Evolutionary conservation across 2,329 filamentous ascomycete genomes (phyloP).

Genomic region (Alternaria postmessia): DNA sequence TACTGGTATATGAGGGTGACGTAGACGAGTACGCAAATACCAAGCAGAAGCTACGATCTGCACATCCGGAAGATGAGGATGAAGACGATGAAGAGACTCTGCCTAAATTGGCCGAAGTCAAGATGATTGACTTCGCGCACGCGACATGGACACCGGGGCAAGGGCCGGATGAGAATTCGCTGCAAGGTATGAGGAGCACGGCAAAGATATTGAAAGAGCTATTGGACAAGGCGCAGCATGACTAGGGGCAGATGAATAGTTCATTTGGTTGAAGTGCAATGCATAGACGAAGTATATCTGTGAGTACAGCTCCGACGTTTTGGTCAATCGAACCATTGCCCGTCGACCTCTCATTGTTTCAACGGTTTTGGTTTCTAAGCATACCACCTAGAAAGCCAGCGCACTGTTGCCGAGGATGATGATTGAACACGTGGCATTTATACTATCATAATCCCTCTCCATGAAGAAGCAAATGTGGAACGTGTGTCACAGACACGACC

Average conservation of each 20-base stretch:
- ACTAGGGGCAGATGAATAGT: conserved; percentile 7
- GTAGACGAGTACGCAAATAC: conserved; percentile 60
- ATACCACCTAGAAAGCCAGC: neutral
- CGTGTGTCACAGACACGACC: neutral
- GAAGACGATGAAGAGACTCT: conserved; percentile 55
- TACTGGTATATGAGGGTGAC: conserved; percentile 73
- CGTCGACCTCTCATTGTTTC: neutral
- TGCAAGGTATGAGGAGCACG: conserved; percentile 77
- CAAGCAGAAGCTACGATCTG: conserved; percentile 38
- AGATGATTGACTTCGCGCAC: conserved; percentile 97
- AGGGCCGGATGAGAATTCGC: conserved; percentile 84
- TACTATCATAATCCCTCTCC: too few species aligned
- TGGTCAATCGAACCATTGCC: neutral
- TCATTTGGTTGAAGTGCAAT: neutral
- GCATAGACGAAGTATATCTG: neutral
- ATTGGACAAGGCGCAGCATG: conserved; percentile 38
- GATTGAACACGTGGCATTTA: too few species aligned
- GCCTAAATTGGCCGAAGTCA: conserved; percentile 78
- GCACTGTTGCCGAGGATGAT: neutral
- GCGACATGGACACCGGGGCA: conserved; percentile 81
- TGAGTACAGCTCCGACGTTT: neutral
- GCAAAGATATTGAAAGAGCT: conserved; percentile 75
- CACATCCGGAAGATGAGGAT: conserved; percentile 46
- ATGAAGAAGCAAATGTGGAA: too few species aligned
- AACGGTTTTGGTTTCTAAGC: neutral